Base-by-base conservation (phyloP, 805 yeast species). In the Schizosaccharomyces lindneri region DNA sequence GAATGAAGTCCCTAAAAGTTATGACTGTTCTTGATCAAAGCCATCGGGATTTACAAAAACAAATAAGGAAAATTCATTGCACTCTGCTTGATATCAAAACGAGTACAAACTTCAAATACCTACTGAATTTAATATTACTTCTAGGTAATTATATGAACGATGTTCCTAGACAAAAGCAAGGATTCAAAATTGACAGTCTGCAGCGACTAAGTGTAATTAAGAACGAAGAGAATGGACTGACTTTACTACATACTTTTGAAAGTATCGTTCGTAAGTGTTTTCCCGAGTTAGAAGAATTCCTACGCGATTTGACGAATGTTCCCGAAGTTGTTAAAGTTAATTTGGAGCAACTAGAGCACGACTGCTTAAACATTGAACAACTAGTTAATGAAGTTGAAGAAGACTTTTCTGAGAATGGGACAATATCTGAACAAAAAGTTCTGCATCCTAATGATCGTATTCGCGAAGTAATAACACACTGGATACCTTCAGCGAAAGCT, bases 121-220 rank as follows among this genome's bases (percentile, higher is more conserved):
- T 93, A 17, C 78, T 94, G 67, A 88, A 86, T 62, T 81, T 93
- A 59, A 89, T 93, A 64, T 75, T 89, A 65, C 83, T 89, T 4
- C 93, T 93, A 61, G 99, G 98, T 63, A 93, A 93, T 70, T 90
- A 83, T 70, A 93, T 93, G 98, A 93, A 94, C 70, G 95, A 88
- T 67, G 75, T 81, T 17, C 77, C 87, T 1, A 89, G 88, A 67
- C 95, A 88, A 70, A 97, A 97, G 0, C 78, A 80, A 66, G 99
- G 99, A 2, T 94, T 94, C 76, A 84, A 85, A 68, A 74, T 93
- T 63, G 84, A 86, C 55, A 86, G 96, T n/a, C 75, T 93, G 61
- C 96, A 87, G 68, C 75, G 97, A 66, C 76, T 94, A 63, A 85
- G 84, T 43, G 88, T 93, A 66, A 83, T 94, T 72, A 93, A 93